These are phyloP conservation scores for Globisporangium emineosum DNA, from an alignment of 352 stramenopile species.

Conservation along the genomic window DNA sequence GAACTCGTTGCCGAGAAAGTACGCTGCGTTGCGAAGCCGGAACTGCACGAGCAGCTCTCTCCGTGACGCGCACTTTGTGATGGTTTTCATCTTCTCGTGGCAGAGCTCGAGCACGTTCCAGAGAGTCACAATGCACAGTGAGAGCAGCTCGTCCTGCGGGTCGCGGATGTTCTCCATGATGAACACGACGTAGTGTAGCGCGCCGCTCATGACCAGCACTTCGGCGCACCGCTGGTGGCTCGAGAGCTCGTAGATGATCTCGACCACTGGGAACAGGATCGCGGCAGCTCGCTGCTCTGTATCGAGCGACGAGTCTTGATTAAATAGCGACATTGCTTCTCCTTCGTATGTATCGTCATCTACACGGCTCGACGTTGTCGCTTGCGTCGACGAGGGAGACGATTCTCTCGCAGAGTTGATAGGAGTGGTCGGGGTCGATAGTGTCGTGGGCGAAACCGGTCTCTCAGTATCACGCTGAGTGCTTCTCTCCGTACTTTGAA, in stretches of 20 bases:
- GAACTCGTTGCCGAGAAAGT: conserved; percentile 58
- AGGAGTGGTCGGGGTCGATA: conserved; percentile 10
- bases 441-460: conserved; percentile 11
- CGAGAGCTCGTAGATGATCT: conserved; percentile 67
- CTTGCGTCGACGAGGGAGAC: neutral
- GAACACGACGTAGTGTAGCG: conserved; percentile 66
- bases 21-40: conserved; percentile 57
- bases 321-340: too few species aligned
- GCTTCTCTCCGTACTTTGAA: neutral
- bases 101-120: conserved; percentile 76
- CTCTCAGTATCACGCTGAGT: neutral
- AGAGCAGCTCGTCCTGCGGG: conserved; percentile 62
- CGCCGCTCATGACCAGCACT: conserved; percentile 57
- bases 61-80: conserved; percentile 42
- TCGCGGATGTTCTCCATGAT: conserved; percentile 52
- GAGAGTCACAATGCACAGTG: conserved; percentile 63
- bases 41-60: conserved; percentile 60
- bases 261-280: conserved; percentile 58
- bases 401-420: conserved; percentile 7
- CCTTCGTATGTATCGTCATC: neutral
- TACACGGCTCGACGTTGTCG: too few species aligned
- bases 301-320: neutral
- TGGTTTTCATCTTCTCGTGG: conserved; percentile 43
- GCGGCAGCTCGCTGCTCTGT: conserved; percentile 18
- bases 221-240: conserved; percentile 62